phyloP scores from a whole-genome alignment of 2,329 filamentous ascomycete genomes.

The Zymoseptoria crescenta region DNA sequence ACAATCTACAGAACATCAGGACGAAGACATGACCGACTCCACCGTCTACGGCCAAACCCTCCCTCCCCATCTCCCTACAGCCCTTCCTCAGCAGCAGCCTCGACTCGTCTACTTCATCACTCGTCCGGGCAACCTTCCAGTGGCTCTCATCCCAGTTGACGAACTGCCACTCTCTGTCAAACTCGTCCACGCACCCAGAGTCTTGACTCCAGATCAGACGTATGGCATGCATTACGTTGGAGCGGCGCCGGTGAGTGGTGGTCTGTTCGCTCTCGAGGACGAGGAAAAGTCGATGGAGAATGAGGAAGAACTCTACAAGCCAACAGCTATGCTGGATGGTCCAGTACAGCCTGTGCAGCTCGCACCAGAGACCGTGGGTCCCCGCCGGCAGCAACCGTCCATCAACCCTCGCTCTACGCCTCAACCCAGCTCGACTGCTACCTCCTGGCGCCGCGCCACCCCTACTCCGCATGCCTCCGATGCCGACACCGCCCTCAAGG shows the following conservation, averaged over 20 bases:
- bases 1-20: background rate
- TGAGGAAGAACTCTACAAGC: background rate
- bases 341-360: background rate
- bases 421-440: conserved; percentile 7
- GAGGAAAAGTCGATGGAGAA: background rate
- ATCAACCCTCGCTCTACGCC: conserved; percentile 7
- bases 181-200: conserved; percentile 32
- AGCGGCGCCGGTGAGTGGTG: conserved; percentile 18
- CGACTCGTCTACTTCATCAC: conserved; percentile 33
- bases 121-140: conserved; percentile 28
- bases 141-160: conserved; percentile 37
- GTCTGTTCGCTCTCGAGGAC: conserved; percentile 19
- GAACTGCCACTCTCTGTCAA: conserved; percentile 34
- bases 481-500: conserved; percentile 24
- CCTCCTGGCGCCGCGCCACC: background rate
- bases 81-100: conserved; percentile 5
- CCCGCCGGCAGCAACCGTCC: conserved; percentile 10
- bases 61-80: conserved; percentile 5
- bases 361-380: background rate
- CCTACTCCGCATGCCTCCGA: conserved; percentile 1
- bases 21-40: conserved; percentile 3
- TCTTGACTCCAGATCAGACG: conserved; percentile 26
- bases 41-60: background rate
- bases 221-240: conserved; percentile 28
- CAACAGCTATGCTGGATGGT: background rate